Evolutionary conservation across 148 eudicot genomes (phyloP), one percentile per base, ranked within the genome.

Genomic region (Beta vulgaris): DNA sequence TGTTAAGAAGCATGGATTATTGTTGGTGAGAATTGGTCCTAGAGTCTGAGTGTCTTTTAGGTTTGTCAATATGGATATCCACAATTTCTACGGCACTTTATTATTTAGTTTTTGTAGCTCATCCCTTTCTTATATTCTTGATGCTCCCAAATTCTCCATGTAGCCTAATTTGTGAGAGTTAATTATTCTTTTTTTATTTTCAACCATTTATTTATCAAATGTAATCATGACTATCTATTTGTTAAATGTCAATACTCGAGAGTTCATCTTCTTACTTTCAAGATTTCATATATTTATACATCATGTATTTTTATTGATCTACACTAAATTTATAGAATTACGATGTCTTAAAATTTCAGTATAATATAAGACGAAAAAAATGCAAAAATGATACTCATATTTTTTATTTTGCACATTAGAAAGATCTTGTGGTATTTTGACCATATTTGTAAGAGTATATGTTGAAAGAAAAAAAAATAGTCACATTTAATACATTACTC

Each of bases 1-100:
- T 68, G 19, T 63, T 67, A 19, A 55, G 86, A 81, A 81, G 88
- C 85, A 72, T 75, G 70, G 76, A 68, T 83, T 64, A 68, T 83
- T 64, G 68, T 69, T 68, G 73, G 35, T 76, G 87, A 84, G 81
- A 49, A 75, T 73, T 77, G 79, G 37, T 77, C 49, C 54, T 78
- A 57, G 81, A 36, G 42, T 70, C 65, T 71, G 82, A 58, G 71
- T 71, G 68, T 73, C n/a, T 34, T 25, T 77, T 43, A 67, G 81
- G 87, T 72, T 73, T 82, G 81, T 83, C 71, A 72, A 77, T 82
- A 78, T 73, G 76, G 69, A 71, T 43, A 51, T 67, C 68, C 71
- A 49, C 69, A 29, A 53, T 44, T 64, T 75, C 54, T 23, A n/a
- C 65, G 73, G 76, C 67, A 6, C 69, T 21, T 42, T n/a, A 34